phyloP scores from a whole-genome alignment of 257 asterid genomes.

The Capsicum rhomboideum region DNA sequence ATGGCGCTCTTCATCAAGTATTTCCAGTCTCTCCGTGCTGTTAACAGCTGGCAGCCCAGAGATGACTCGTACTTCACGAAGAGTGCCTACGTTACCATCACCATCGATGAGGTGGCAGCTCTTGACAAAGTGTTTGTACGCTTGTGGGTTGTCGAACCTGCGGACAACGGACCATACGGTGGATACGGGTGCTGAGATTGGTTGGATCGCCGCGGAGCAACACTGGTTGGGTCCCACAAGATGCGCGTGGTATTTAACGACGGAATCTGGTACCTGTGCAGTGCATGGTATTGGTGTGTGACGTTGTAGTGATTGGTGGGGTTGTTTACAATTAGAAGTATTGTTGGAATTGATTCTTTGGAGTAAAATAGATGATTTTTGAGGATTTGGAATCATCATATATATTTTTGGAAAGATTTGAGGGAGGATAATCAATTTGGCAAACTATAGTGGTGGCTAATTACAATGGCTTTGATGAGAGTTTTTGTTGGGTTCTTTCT shows the following conservation, averaged over 20 bases:
- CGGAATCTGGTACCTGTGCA: background rate
- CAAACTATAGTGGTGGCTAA: background rate
- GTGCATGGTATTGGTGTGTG: conserved; percentile 3
- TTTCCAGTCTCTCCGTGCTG: conserved; percentile 10
- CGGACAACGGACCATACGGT: conserved; percentile 12
- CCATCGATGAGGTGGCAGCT: conserved; percentile 6
- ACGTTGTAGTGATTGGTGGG: background rate
- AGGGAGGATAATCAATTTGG: background rate
- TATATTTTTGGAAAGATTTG: background rate
- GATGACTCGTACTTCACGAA: conserved; percentile 4
- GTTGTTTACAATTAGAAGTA: background rate
- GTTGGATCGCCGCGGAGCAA: conserved; percentile 7
- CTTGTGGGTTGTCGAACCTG: conserved; percentile 11
- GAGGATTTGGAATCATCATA: conserved; percentile 2
- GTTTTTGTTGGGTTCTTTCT: background rate
- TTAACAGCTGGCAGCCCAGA: conserved; percentile 8
- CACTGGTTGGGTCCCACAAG: conserved; percentile 4
- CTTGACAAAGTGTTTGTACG: conserved; percentile 9
- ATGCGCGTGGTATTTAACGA: conserved; percentile 5
- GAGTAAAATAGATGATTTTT: conserved; percentile 7
- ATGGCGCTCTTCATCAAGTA: conserved; percentile 5
- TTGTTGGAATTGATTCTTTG: conserved; percentile 5
- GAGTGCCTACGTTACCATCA: conserved; percentile 3
- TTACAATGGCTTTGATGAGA: background rate
- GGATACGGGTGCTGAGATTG: conserved; percentile 7